These are phyloP conservation scores for Blastocystis sp. DNA, from an alignment of 352 stramenopile species.

Conservation along the genomic window DNA sequence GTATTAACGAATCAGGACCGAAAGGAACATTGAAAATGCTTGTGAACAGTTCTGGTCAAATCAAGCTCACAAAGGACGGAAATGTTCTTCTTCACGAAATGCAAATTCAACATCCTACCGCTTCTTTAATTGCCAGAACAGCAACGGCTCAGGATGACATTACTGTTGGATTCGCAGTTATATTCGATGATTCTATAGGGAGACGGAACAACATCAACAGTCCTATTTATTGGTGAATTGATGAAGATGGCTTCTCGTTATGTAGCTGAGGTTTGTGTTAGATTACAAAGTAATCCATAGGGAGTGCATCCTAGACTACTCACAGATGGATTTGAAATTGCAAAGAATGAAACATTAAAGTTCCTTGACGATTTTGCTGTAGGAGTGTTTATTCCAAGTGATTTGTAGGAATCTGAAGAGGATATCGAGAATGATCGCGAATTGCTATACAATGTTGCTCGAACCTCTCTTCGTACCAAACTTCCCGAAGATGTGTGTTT, in stretches of 20 bases:
- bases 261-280: slow-evolving; percentile 75
- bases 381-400: neutral
- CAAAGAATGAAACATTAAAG: slow-evolving; percentile 83
- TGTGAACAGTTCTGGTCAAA: slow-evolving; percentile 92
- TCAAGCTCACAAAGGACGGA: slow-evolving; percentile 99
- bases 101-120: slow-evolving; percentile 97
- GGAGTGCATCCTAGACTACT: slow-evolving; percentile 51
- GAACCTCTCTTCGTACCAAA: slow-evolving; percentile 93
- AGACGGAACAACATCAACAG: slow-evolving; percentile 93
- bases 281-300: neutral
- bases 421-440: slow-evolving; percentile 85
- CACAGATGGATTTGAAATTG: slow-evolving; percentile 85
- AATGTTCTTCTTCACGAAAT: slow-evolving; percentile 98
- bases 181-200: slow-evolving; percentile 66
- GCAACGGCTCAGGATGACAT: slow-evolving; percentile 90
- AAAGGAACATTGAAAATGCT: slow-evolving; percentile 99
- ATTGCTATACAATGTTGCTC: slow-evolving; percentile 82
- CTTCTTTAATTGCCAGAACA: slow-evolving; percentile 90
- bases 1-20: slow-evolving; percentile 71
- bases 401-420: slow-evolving; percentile 63
- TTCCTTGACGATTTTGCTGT: slow-evolving; percentile 82
- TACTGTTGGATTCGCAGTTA: slow-evolving; percentile 67
- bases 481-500: slow-evolving; percentile 78
- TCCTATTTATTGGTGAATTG: slow-evolving; percentile 94
- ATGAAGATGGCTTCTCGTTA: slow-evolving; percentile 93